phyloP scores from a whole-genome alignment of 192 early-diverging fungal genomes.

The Entomortierella parvispora region DNA sequence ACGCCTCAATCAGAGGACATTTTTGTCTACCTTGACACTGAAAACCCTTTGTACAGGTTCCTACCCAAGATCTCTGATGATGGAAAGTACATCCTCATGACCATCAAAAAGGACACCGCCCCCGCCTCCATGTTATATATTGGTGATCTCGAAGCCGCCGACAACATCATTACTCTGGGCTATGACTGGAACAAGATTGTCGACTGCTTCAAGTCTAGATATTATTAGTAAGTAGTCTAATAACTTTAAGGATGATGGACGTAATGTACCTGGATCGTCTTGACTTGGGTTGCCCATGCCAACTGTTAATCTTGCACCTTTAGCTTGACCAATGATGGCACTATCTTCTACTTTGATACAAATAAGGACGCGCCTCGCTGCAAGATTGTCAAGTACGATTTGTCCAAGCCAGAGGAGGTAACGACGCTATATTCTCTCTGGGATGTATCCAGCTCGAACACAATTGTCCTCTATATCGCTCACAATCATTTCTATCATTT shows the following conservation, averaged over 20 bases:
- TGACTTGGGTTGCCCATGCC: no score
- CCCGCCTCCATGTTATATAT: slow-evolving; percentile 56
- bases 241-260: no score
- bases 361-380: slow-evolving; percentile 69
- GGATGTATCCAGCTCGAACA: no score
- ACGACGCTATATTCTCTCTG: no score
- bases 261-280: no score
- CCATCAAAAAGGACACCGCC: slow-evolving; percentile 56
- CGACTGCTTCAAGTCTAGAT: slow-evolving; percentile 62
- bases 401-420: slow-evolving; percentile 62
- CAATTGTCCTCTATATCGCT: no score
- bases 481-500: no score
- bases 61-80: slow-evolving; percentile 56
- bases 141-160: slow-evolving; percentile 42
- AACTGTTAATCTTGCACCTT: neutral
- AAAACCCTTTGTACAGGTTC: slow-evolving; percentile 56
- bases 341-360: slow-evolving; percentile 70
- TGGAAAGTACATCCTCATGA: slow-evolving; percentile 68
- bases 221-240: slow-evolving; percentile 30
- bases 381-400: slow-evolving; percentile 71
- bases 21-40: slow-evolving; percentile 61
- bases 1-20: slow-evolving; percentile 70
- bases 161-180: slow-evolving; percentile 14
- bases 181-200: slow-evolving; percentile 59
- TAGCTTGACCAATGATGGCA: slow-evolving; percentile 66